Conservation (phyloP, 2,329 filamentous ascomycete species). For the Neospermospora avenae region DNA sequence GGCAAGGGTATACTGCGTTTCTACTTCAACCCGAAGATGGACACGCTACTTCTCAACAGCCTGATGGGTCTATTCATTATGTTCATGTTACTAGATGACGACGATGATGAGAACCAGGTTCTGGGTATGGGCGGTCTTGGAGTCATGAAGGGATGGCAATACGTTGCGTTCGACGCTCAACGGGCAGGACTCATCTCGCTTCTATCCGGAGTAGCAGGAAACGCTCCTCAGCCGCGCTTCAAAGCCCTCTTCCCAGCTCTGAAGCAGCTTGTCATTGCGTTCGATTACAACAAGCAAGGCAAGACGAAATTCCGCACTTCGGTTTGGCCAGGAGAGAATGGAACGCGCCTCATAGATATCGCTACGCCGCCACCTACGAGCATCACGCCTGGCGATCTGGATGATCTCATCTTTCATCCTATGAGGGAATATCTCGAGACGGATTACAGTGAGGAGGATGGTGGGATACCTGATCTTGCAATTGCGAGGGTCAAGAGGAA, state of each 20-base stretch:
- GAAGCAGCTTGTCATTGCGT: slow-evolving; percentile 29
- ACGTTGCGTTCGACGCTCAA: slow-evolving; percentile 33
- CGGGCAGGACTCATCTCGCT: slow-evolving; percentile 32
- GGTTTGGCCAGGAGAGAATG: slow-evolving; percentile 33
- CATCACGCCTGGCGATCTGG: slow-evolving; percentile 11
- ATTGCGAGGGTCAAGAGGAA: slow-evolving; percentile 33
- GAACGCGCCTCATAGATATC: slow-evolving; percentile 23
- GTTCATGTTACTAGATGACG: slow-evolving; percentile 32
- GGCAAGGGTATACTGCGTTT: slow-evolving; percentile 33
- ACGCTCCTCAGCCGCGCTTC: slow-evolving; percentile 28
- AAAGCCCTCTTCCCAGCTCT: slow-evolving; percentile 31
- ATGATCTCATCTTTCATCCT: slow-evolving; percentile 24
- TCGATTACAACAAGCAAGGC: slow-evolving; percentile 30
- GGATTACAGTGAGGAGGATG: slow-evolving; percentile 23
- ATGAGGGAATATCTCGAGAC: slow-evolving; percentile 28
- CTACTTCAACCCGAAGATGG: slow-evolving; percentile 30
- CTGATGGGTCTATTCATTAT: slow-evolving; percentile 34
- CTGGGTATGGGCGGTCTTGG: slow-evolving; percentile 18
- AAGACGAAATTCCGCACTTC: slow-evolving; percentile 31
- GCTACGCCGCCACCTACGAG: slow-evolving; percentile 1
- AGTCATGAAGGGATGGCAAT: slow-evolving; percentile 32
- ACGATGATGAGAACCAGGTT: slow-evolving; percentile 23
- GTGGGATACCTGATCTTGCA: slow-evolving; percentile 21
- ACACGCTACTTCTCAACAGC: slow-evolving; percentile 32
- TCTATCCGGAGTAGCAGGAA: slow-evolving; percentile 28